phyloP scores from a whole-genome alignment of 1,139 yeast species.

The Eremothecium gossypii region DNA sequence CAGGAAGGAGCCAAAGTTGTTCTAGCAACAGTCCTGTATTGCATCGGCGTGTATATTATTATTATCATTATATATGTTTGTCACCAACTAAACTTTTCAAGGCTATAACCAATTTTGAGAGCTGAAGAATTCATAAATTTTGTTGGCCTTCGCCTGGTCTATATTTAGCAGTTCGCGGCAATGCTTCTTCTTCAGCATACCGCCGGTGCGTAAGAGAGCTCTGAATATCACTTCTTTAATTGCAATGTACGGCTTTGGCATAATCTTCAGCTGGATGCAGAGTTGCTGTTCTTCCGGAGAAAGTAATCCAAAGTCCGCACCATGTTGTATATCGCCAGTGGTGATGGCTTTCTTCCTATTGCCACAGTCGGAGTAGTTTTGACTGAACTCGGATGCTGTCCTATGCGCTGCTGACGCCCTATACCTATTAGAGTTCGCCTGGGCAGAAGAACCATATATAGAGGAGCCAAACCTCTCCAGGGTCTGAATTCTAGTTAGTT shows the following conservation, averaged over 20 bases:
- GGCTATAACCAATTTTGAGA: slow-evolving; percentile 71
- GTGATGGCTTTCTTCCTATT: slow-evolving; percentile 36
- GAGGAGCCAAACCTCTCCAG: slow-evolving; percentile 48
- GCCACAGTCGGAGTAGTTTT: slow-evolving; percentile 18
- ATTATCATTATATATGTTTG: too few relatives aligned
- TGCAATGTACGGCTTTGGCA: slow-evolving; percentile 90
- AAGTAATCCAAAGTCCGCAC: slow-evolving; percentile 73
- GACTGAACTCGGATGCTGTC: slow-evolving; percentile 21
- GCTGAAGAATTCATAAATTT: slow-evolving; percentile 85
- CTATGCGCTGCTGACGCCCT: slow-evolving; percentile 24
- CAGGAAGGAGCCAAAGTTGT: too few relatives aligned
- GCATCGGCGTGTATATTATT: too few relatives aligned
- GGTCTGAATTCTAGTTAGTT: slow-evolving; percentile 50
- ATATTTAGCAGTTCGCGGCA: slow-evolving; percentile 77
- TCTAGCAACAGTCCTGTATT: too few relatives aligned
- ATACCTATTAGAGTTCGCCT: slow-evolving; percentile 17
- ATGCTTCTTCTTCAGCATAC: slow-evolving; percentile 68
- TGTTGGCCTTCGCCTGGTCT: slow-evolving; percentile 78
- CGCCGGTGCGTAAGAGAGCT: slow-evolving; percentile 79
- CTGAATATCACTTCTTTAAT: slow-evolving; percentile 87
- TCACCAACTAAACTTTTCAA: neutral
- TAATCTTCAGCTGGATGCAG: slow-evolving; percentile 72
- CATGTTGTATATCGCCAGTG: slow-evolving; percentile 59
- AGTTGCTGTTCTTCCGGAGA: slow-evolving; percentile 79
- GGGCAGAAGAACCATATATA: slow-evolving; percentile 13